Evolutionary conservation across 2,329 filamentous ascomycete species (phyloP).

Genomic region (Fusarium pseudocircinatum): DNA sequence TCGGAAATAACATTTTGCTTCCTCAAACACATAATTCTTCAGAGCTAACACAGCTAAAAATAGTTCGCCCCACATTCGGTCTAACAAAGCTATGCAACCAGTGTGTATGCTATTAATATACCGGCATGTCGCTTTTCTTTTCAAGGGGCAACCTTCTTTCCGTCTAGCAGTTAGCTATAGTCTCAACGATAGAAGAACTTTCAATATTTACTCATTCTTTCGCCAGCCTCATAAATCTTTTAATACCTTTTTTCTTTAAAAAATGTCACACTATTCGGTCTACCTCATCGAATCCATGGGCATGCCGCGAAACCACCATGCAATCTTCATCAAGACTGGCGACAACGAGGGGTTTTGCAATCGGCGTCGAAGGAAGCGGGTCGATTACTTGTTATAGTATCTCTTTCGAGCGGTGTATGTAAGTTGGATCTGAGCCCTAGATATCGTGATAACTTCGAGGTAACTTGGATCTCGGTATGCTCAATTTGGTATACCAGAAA

Average conservation of each 20-base stretch:
- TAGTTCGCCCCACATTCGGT: no score
- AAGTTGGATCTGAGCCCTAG: background rate
- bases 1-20: no score
- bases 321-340: background rate
- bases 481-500: background rate
- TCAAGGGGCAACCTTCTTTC: no score
- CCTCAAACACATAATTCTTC: no score
- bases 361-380: background rate
- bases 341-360: background rate
- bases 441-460: background rate
- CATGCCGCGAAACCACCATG: background rate
- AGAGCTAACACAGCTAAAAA: no score
- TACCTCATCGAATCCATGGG: background rate
- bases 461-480: background rate
- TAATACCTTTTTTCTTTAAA: rapidly evolving
- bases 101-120: no score
- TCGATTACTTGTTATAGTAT: background rate
- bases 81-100: no score
- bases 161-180: background rate
- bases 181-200: background rate
- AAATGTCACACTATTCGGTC: rapidly evolving
- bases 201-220: background rate
- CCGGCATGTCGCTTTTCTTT: background rate
- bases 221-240: rapidly evolving
- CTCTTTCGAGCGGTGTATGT: background rate